A percentile compares a stretch with the other conserved stretches of the same genome.
Conservation (phyloP, 2,329 filamentous ascomycete genomes). For the Fusarium lyarnte region DNA sequence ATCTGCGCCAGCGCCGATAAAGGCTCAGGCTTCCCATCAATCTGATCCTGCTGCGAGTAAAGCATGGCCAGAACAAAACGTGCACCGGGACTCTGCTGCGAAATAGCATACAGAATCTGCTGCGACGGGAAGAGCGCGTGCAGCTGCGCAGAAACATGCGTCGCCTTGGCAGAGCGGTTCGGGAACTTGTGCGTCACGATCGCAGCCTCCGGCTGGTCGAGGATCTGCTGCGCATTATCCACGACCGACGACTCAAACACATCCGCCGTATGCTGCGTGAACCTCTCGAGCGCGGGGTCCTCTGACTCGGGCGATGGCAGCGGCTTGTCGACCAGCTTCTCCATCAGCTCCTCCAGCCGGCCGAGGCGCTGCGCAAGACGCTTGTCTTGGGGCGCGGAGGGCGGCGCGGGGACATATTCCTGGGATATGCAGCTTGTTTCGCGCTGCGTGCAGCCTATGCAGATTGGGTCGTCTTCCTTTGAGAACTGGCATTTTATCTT, state of each 20-base stretch:
- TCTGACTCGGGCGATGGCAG: conserved; percentile 33
- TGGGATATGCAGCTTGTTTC: conserved; percentile 57
- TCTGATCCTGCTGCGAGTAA: conserved; percentile 43
- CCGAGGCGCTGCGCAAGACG: conserved; percentile 55
- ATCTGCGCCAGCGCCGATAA: conserved; percentile 40
- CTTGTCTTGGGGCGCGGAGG: conserved; percentile 49
- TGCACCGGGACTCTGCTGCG: conserved; percentile 38
- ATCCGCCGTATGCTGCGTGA: conserved; percentile 41
- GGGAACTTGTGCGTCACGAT: conserved; percentile 5
- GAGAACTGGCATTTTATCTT: conserved; percentile 63
- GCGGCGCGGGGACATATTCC: conserved; percentile 52
- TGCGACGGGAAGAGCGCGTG: conserved; percentile 39
- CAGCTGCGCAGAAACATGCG: conserved; percentile 23
- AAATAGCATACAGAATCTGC: conserved; percentile 35
- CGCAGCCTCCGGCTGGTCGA: background rate
- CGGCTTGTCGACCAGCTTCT: conserved; percentile 53
- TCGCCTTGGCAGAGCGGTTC: conserved; percentile 19
- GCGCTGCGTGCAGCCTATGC: conserved; percentile 57
- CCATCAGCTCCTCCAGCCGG: conserved; percentile 58
- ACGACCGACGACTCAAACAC: conserved; percentile 34
- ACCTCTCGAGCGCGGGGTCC: background rate
- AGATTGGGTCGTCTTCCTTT: conserved; percentile 52
- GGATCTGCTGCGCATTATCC: conserved; percentile 33
- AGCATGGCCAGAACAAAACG: conserved; percentile 42
- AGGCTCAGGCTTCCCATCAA: conserved; percentile 47